These are phyloP conservation scores for Aspergillus tubingensis DNA, from an alignment of 2,329 filamentous ascomycete genomes.

Conservation along the genomic window DNA sequence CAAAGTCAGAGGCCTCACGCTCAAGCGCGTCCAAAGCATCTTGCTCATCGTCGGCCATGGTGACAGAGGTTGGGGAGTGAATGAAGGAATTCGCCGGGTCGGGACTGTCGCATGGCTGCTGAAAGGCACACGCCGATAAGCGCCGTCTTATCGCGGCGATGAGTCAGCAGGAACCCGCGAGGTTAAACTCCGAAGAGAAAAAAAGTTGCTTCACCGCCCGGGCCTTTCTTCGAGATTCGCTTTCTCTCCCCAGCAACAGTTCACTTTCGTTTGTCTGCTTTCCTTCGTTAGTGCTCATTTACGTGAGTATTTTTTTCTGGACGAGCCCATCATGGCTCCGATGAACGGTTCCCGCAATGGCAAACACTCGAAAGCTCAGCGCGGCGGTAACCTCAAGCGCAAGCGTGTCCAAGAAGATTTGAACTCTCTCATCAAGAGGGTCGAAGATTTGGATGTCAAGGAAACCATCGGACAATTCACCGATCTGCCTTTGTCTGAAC, in stretches of 20 bases:
- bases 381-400: slow-evolving; percentile 43
- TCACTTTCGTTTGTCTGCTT: background rate
- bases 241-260: slow-evolving; percentile 12
- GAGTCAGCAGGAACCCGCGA: slow-evolving; percentile 34
- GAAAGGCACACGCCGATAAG: slow-evolving; percentile 14
- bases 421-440: slow-evolving; percentile 43
- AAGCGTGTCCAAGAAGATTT: slow-evolving; percentile 51
- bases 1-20: slow-evolving; percentile 83
- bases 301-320: background rate
- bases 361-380: slow-evolving; percentile 32
- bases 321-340: slow-evolving; percentile 36
- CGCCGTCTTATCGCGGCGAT: slow-evolving; percentile 35
- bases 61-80: background rate
- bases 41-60: slow-evolving; percentile 64
- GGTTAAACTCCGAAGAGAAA: slow-evolving; percentile 25
- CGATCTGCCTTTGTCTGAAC: slow-evolving; percentile 80
- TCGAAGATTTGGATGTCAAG: slow-evolving; percentile 49
- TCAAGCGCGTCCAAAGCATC: slow-evolving; percentile 81
- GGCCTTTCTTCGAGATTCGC: slow-evolving; percentile 1
- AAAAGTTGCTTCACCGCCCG: slow-evolving; percentile 32
- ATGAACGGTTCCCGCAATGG: slow-evolving; percentile 28
- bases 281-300: background rate
- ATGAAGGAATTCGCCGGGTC: background rate
- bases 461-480: slow-evolving; percentile 68
- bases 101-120: background rate